Base-by-base conservation (phyloP, 139 green algal species). In the Eudorina sp. region DNA sequence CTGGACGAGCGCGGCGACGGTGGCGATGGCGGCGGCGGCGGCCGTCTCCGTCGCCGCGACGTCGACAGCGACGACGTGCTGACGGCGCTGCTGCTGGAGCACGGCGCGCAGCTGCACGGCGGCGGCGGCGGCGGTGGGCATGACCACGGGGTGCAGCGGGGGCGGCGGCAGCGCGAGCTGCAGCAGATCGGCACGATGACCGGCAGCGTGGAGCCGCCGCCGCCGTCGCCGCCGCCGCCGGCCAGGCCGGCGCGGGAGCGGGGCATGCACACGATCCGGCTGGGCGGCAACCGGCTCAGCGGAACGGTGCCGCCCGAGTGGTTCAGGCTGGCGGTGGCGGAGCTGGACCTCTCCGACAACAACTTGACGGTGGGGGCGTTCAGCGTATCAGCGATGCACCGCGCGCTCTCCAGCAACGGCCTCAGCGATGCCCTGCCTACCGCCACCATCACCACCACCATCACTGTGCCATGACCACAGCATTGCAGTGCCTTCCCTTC, bases 331-430 rank as follows among this genome's bases (percentile, higher is more conserved):
- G 83, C 83, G 38, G 25, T 31, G 27, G 23, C n/a, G 36, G 68
- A 80, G 48, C 68, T 88, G 68, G 83, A 88, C 68, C 83, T 88
- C n/a, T 68, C 41, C 25, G 23, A 51, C 68, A 88, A 88, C 48
- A 34, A 73, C 2, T 53, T 88, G 7, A 73, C 48, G 64, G 82
- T 86, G 62, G 27, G 62, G n/a, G n/a, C n/a, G n/a, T n/a, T n/a
- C n/a, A n/a, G n/a, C n/a, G n/a, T n/a, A n/a, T n/a, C n/a, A n/a
- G n/a, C n/a, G n/a, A n/a, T n/a, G n/a, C n/a, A n/a, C n/a, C n/a
- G n/a, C n/a, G n/a, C n/a, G n/a, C n/a, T n/a, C n/a, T n/a, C n/a
- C n/a, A n/a, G n/a, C n/a, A n/a, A n/a, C n/a, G n/a, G n/a, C n/a
- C n/a, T n/a, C n/a, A n/a, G n/a, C n/a, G n/a, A n/a, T n/a, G n/a